A percentile compares a stretch with the other conserved stretches of the same genome.
Conservation (phyloP, 75 land plant genomes). For the Isoetes taiwanensis region DNA sequence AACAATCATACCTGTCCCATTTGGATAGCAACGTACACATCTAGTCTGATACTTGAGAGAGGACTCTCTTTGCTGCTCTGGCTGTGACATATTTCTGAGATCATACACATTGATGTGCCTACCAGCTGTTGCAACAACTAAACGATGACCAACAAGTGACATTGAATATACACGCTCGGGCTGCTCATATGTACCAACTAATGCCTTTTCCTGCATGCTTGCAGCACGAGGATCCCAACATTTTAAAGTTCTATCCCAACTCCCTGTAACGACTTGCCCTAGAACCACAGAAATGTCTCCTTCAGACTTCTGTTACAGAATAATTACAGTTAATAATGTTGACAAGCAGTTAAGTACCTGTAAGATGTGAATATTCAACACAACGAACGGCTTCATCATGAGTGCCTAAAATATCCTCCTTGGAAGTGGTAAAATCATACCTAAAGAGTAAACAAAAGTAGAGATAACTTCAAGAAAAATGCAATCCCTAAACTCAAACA, state of each 20-base stretch:
- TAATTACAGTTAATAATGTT: too few relatives aligned
- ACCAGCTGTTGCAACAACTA: background rate
- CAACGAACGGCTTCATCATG: slow-evolving; percentile 3
- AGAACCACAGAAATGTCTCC: background rate
- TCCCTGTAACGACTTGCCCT: slow-evolving; percentile 7
- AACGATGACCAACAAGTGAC: background rate
- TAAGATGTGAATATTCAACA: slow-evolving; percentile 7
- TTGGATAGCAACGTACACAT: slow-evolving; percentile 10
- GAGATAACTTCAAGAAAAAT: background rate
- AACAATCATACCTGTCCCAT: slow-evolving; percentile 3
- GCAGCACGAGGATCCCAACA: slow-evolving; percentile 6
- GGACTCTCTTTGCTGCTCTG: slow-evolving; percentile 3
- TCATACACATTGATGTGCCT: slow-evolving; percentile 10
- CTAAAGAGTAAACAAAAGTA: background rate
- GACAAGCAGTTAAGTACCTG: background rate
- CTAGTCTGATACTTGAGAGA: slow-evolving; percentile 13
- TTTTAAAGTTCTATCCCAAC: slow-evolving; percentile 7
- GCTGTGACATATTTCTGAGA: slow-evolving; percentile 5
- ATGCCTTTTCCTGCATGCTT: background rate
- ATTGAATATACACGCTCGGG: slow-evolving; percentile 8
- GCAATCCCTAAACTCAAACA: background rate
- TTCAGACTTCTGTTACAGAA: too few relatives aligned
- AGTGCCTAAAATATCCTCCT: slow-evolving; percentile 4
- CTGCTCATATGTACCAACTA: background rate
- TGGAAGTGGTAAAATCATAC: slow-evolving; percentile 9